Evolutionary conservation across 805 yeast genomes (phyloP).

Genomic region (Saturnispora saitoi): DNA sequence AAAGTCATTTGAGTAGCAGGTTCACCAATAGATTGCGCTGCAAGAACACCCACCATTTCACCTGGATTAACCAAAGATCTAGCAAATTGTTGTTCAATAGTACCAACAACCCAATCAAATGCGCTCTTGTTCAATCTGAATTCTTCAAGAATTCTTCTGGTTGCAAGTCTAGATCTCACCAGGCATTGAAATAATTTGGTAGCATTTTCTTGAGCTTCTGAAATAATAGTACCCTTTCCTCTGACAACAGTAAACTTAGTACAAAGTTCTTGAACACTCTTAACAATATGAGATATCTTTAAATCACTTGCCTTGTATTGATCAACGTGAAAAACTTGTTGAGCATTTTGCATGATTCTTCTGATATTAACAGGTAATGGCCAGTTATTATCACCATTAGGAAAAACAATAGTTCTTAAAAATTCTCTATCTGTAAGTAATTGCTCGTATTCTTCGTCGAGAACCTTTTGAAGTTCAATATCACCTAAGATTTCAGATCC

Average conservation of each 20-base stretch:
- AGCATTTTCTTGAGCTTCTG: conserved; percentile 90
- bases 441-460: conserved; percentile 82
- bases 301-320: conserved; percentile 85
- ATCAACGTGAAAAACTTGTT: conserved; percentile 92
- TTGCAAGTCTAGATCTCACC: conserved; percentile 83
- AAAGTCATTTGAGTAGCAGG: conserved; percentile 98
- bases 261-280: conserved; percentile 61
- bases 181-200: conserved; percentile 83
- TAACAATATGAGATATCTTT: conserved; percentile 71
- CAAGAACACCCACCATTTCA: conserved; percentile 97
- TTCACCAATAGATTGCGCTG: conserved; percentile 97
- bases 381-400: conserved; percentile 94
- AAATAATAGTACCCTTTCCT: conserved; percentile 63
- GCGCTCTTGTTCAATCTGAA: conserved; percentile 76
- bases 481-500: conserved; percentile 91
- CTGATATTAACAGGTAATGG: conserved; percentile 96
- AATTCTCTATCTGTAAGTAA: conserved; percentile 67
- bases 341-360: conserved; percentile 94
- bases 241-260: conserved; percentile 66
- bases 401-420: conserved; percentile 72
- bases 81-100: conserved; percentile 87
- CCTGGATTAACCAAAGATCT: conserved; percentile 91
- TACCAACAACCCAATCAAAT: conserved; percentile 94
- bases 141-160: conserved; percentile 88
- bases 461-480: conserved; percentile 63